Evolutionary conservation across 106 monocot species (phyloP).

Genomic region (Phalaenopsis aphrodite): DNA sequence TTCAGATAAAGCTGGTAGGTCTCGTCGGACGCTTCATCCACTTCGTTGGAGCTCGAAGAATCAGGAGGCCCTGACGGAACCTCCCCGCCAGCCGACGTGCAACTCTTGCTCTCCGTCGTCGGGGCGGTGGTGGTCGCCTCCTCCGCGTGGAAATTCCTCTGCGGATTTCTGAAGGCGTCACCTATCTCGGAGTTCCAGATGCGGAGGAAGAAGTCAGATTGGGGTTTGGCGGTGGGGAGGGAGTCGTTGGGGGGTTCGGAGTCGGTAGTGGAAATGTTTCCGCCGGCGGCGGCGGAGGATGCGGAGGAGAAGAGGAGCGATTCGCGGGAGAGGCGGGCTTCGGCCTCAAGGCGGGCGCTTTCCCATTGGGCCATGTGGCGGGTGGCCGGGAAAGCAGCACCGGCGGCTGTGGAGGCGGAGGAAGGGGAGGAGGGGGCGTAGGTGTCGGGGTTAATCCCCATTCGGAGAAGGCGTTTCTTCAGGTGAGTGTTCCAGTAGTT

Average conservation of each 20-base stretch:
- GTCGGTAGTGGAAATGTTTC: background rate
- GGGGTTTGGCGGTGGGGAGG: background rate
- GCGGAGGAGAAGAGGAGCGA: slow-evolving; percentile 48
- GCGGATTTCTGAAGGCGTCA: slow-evolving; percentile 40
- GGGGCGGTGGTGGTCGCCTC: background rate
- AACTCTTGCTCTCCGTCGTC: slow-evolving; percentile 13
- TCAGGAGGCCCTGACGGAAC: slow-evolving; percentile 1
- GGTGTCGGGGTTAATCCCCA: slow-evolving; percentile 50
- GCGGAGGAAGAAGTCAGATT: slow-evolving; percentile 63
- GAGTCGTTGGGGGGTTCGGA: background rate
- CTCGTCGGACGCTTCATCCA: slow-evolving; percentile 36
- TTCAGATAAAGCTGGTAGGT: slow-evolving; percentile 65
- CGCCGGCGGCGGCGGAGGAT: slow-evolving; percentile 8
- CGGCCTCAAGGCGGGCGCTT: slow-evolving; percentile 69
- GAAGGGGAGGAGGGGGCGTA: slow-evolving; percentile 27
- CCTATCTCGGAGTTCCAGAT: slow-evolving; percentile 93
- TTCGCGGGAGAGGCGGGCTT: slow-evolving; percentile 69
- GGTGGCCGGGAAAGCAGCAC: slow-evolving; percentile 18
- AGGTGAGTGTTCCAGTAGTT: slow-evolving; percentile 90
- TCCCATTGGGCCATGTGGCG: slow-evolving; percentile 91
- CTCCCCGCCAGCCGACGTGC: background rate
- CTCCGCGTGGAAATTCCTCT: background rate
- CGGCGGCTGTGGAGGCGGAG: slow-evolving; percentile 3
- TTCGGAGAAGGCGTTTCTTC: slow-evolving; percentile 62
- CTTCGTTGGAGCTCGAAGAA: slow-evolving; percentile 36